Evolutionary conservation across 2,329 filamentous ascomycete genomes (phyloP).

Genomic region (Chaetomiaceae sp.): DNA sequence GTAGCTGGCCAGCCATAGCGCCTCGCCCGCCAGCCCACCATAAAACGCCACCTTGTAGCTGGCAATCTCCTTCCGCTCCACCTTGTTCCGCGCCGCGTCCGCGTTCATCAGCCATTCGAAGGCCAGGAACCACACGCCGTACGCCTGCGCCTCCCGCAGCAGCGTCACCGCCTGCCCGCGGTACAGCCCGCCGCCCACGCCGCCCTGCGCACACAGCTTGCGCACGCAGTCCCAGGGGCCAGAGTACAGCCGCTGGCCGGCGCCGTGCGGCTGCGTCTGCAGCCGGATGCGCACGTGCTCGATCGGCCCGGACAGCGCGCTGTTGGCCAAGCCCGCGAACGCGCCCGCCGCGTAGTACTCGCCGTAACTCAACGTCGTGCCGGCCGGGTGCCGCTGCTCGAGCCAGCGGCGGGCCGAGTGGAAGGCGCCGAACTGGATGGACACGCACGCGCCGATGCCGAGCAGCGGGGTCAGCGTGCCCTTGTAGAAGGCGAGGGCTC

Average conservation of each 20-base stretch:
- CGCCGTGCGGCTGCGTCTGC: slow-evolving; percentile 91
- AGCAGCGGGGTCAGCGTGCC: slow-evolving; percentile 91
- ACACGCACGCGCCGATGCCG: slow-evolving; percentile 94
- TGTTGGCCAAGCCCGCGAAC: slow-evolving; percentile 89
- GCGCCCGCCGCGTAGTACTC: slow-evolving; percentile 91
- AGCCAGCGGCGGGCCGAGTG: slow-evolving; percentile 83
- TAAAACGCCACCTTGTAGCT: slow-evolving; percentile 85
- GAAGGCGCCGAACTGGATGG: slow-evolving; percentile 97
- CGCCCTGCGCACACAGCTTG: slow-evolving; percentile 59
- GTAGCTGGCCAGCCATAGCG: slow-evolving; percentile 87
- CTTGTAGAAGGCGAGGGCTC: slow-evolving; percentile 92
- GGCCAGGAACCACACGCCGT: slow-evolving; percentile 89
- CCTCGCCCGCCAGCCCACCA: slow-evolving; percentile 89
- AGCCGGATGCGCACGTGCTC: slow-evolving; percentile 95
- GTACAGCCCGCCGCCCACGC: slow-evolving; percentile 65
- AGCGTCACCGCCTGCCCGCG: slow-evolving; percentile 82
- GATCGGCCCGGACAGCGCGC: slow-evolving; percentile 80
- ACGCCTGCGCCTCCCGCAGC: slow-evolving; percentile 84
- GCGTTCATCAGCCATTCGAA: slow-evolving; percentile 97
- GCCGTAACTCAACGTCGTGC: slow-evolving; percentile 59
- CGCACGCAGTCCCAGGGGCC: slow-evolving; percentile 87
- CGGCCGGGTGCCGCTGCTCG: slow-evolving; percentile 62
- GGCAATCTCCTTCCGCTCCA: slow-evolving; percentile 71
- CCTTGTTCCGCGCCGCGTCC: slow-evolving; percentile 70
- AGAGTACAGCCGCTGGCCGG: slow-evolving; percentile 63